phyloP scores from a whole-genome alignment of 2,329 filamentous ascomycete genomes.

The Dendryphion nanum region DNA sequence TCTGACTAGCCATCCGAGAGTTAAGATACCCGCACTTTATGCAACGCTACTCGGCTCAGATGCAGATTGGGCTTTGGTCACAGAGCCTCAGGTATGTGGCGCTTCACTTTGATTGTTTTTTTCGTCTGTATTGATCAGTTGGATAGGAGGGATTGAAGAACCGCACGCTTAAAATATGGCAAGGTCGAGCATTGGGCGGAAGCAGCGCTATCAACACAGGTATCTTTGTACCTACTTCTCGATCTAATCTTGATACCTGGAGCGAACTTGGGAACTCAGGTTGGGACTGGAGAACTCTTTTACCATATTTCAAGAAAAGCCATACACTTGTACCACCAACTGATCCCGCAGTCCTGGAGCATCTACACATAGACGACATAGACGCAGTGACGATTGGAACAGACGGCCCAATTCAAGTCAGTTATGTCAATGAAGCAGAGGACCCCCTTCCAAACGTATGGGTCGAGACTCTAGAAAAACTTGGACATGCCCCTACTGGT shows the following conservation, averaged over 20 bases:
- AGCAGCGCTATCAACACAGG: constrained; percentile 3
- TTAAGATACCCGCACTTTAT: constrained; percentile 28
- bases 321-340: constrained; percentile 41
- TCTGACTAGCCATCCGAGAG: constrained; percentile 23
- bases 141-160: background rate
- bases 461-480: constrained; percentile 42
- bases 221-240: constrained; percentile 24
- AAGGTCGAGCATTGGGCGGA: background rate
- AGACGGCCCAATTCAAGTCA: constrained; percentile 36
- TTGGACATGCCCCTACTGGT: constrained; percentile 39
- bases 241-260: constrained; percentile 49
- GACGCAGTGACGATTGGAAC: constrained; percentile 23
- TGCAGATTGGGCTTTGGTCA: background rate
- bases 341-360: constrained; percentile 17
- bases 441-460: constrained; percentile 45
- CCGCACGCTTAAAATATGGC: background rate
- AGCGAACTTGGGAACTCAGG: constrained; percentile 55
- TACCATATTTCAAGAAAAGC: constrained; percentile 49
- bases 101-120: background rate
- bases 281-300: constrained; percentile 52
- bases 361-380: constrained; percentile 16
- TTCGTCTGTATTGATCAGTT: background rate
- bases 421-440: constrained; percentile 37
- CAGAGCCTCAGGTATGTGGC: background rate
- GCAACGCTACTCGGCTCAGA: constrained; percentile 25